phyloP scores from a whole-genome alignment of 2,329 filamentous ascomycete species.

The Curvularia eragrostidis region DNA sequence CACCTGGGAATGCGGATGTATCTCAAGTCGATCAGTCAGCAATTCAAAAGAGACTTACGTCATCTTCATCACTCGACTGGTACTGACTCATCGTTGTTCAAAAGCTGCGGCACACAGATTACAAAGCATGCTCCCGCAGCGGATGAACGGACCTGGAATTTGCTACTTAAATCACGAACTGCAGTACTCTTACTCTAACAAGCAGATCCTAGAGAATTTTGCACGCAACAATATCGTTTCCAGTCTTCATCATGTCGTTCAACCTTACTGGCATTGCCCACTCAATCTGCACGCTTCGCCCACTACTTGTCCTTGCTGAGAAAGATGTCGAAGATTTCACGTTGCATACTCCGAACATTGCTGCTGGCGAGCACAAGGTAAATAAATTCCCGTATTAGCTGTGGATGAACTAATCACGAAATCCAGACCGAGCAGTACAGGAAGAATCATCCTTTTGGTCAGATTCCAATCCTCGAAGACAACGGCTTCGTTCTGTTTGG shows the following conservation, averaged over 20 bases:
- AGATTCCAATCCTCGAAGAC: neutral
- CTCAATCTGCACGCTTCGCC: neutral
- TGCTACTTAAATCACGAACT: neutral
- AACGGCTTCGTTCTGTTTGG: neutral
- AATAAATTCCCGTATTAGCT: neutral
- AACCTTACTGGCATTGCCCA: neutral
- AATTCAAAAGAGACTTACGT: neutral
- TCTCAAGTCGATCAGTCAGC: neutral
- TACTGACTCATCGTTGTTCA: neutral
- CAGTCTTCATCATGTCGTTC: neutral
- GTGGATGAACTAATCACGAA: neutral
- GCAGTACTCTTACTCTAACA: neutral
- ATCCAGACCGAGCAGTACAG: neutral
- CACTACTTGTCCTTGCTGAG: neutral
- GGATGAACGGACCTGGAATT: neutral
- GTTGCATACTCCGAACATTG: neutral
- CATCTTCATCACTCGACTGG: neutral
- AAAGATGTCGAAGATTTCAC: neutral
- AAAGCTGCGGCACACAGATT: neutral
- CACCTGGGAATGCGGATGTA: neutral
- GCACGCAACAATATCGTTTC: neutral
- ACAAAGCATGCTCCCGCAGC: neutral
- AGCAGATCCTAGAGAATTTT: neutral
- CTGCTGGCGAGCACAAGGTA: neutral
- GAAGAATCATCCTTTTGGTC: neutral